phyloP scores from a whole-genome alignment of 768 basidiomycete species.

The Mycena maculata region DNA sequence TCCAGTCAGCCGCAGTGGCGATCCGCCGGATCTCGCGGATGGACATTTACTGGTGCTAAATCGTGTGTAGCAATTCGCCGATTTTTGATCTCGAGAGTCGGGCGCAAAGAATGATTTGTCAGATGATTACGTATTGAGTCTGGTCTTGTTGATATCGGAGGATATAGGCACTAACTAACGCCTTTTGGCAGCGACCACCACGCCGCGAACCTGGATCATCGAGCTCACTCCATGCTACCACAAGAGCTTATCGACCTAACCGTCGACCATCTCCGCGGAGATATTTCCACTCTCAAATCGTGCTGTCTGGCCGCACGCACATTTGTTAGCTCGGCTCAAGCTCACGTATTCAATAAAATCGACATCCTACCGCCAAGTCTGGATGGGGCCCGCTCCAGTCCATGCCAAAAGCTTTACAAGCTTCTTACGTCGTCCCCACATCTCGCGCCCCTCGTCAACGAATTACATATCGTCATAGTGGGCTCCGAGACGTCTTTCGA shows the following conservation, averaged over 20 bases:
- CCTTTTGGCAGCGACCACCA: too few species aligned
- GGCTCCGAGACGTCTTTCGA: slow-evolving; percentile 11
- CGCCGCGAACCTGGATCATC: too few species aligned
- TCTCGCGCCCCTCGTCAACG: slow-evolving; percentile 1
- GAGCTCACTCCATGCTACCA: not conserved
- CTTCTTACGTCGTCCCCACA: not conserved
- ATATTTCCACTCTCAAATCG: slow-evolving; percentile 9
- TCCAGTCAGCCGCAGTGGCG: too few species aligned
- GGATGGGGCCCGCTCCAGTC: not conserved
- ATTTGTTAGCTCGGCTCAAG: not conserved
- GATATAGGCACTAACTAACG: too few species aligned
- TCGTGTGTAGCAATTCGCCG: too few species aligned
- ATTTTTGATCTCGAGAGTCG: too few species aligned
- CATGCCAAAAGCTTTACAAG: slow-evolving; percentile 7
- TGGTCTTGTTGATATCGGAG: too few species aligned
- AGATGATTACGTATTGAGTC: too few species aligned
- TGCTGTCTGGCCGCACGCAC: slow-evolving; percentile 12
- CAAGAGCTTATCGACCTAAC: slow-evolving; percentile 21
- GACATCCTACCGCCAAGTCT: not conserved
- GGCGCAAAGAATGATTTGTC: too few species aligned
- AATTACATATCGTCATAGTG: slow-evolving; percentile 14
- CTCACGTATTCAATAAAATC: slow-evolving; percentile 13
- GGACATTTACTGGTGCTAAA: too few species aligned
- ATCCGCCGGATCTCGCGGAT: too few species aligned
- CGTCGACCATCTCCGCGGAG: slow-evolving; percentile 13